Evolutionary conservation across 495 filamentous ascomycete genomes (phyloP).

Genomic region (Tuber microsphaerosporum): DNA sequence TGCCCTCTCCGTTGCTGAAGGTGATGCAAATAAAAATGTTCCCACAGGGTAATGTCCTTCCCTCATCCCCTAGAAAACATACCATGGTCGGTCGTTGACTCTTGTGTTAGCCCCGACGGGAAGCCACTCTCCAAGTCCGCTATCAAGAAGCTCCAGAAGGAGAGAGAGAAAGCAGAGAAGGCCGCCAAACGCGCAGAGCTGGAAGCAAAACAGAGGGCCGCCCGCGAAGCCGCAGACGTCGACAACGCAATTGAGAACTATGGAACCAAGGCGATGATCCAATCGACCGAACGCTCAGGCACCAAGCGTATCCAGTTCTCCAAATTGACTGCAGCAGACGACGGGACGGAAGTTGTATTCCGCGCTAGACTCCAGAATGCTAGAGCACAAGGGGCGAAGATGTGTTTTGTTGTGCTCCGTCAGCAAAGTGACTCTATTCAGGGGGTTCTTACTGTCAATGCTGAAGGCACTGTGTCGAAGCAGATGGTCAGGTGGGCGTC

Average conservation of each 20-base stretch:
- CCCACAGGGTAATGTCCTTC: conserved; percentile 18
- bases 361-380: conserved; percentile 81
- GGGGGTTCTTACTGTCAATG: conserved; percentile 55
- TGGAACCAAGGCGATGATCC: conserved; percentile 34
- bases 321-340: conserved; percentile 22
- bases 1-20: conserved; percentile 13
- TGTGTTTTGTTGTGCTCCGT: conserved; percentile 83
- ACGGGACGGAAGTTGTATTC: conserved; percentile 67
- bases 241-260: conserved; percentile 38
- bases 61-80: neutral
- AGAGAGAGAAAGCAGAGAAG: conserved; percentile 39
- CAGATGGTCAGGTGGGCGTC: conserved; percentile 89
- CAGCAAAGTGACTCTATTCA: conserved; percentile 77
- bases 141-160: conserved; percentile 38
- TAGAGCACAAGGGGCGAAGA: conserved; percentile 79
- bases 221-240: conserved; percentile 39
- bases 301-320: conserved; percentile 28
- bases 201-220: conserved; percentile 37
- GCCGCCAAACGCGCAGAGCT: conserved; percentile 22
- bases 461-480: conserved; percentile 52
- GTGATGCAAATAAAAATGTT: neutral
- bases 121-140: conserved; percentile 37
- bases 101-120: conserved; percentile 28
- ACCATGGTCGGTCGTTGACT: conserved; percentile 10
- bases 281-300: conserved; percentile 37